A percentile compares a stretch with the other conserved stretches of the same genome.
Conservation (phyloP, 1,139 yeast species). For the Scheffersomyces titani region DNA sequence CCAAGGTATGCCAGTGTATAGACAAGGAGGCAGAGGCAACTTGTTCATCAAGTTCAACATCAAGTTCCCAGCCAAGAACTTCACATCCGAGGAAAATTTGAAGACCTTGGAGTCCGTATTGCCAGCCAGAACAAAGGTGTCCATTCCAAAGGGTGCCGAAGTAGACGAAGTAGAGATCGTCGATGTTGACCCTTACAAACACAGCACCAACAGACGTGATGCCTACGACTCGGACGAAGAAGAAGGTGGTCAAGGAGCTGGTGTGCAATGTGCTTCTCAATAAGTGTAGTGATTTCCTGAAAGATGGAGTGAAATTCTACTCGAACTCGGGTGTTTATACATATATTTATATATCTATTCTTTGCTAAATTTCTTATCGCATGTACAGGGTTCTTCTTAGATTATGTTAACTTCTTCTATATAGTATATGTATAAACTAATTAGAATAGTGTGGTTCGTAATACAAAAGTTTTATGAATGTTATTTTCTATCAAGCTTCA, state of each 20-base stretch:
- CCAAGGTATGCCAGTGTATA: conserved; percentile 93
- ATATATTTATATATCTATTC: background rate
- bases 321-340: background rate
- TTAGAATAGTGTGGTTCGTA: background rate
- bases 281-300: conserved; percentile 21
- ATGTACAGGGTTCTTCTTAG: background rate
- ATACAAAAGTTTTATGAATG: background rate
- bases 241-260: conserved; percentile 57
- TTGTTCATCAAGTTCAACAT: conserved; percentile 69
- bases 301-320: background rate
- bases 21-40: conserved; percentile 76
- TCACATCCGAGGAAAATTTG: conserved; percentile 66
- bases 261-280: conserved; percentile 89
- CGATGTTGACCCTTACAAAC: conserved; percentile 63
- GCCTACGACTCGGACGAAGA: conserved; percentile 70
- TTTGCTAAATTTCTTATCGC: background rate
- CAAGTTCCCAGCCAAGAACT: conserved; percentile 68
- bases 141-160: conserved; percentile 62
- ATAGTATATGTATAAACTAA: background rate
- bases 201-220: conserved; percentile 50
- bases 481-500: too few relatives aligned
- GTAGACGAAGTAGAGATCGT: conserved; percentile 83
- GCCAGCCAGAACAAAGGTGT: conserved; percentile 60
- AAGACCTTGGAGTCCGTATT: conserved; percentile 63
- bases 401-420: background rate